Base-by-base conservation (phyloP, 1,284 basidiomycete genomes). In the Tilletia horrida region DNA sequence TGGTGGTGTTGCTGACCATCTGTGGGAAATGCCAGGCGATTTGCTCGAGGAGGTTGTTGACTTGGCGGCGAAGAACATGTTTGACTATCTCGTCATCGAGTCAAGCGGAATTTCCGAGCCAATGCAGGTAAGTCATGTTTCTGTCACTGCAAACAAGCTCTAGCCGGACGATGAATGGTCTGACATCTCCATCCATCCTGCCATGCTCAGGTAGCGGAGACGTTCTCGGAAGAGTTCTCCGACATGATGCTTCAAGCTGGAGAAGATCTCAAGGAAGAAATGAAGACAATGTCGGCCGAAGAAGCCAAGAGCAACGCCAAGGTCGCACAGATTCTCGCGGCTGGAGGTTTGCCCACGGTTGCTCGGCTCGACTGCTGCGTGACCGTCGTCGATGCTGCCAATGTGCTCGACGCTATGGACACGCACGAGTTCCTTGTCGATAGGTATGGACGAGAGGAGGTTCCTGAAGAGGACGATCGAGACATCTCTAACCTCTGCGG, bases 401-500 rank as follows among this genome's bases (percentile, higher is more conserved):
- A 76, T 64, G 78, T 85, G 61, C 74, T 85, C 67, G 76, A 78
- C 64, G 83, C 84, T 73, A 84, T 83, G 70, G 76, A 83, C 52
- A 85, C 84, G 0, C 78, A 82, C 43, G 84, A 85, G 68, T 85
- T 85, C 72, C 72, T 85, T 61, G 79, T 83, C 1, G 84, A 85
- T 72, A 76, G 84, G 1, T 69, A 76, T 64, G 69, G 66, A 40
- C 66, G 71, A 23, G 71, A 71, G 45, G 73, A 71, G 14, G 77
- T 78, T 2, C 77, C 76, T 3, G 77, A 78, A 45, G 83, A 85
- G 65, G 84, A 85, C 73, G 84, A 85, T 71, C 75, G 84, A 27
- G 85, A 84, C 71, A 83, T 85, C 66, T 81, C 81, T 11, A 84
- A 85, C 68, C 77, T 85, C 66, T 76, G 84, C 66, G 81, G 79